phyloP scores from a whole-genome alignment of 768 basidiomycete genomes.

The Chalciporus piperatus region DNA sequence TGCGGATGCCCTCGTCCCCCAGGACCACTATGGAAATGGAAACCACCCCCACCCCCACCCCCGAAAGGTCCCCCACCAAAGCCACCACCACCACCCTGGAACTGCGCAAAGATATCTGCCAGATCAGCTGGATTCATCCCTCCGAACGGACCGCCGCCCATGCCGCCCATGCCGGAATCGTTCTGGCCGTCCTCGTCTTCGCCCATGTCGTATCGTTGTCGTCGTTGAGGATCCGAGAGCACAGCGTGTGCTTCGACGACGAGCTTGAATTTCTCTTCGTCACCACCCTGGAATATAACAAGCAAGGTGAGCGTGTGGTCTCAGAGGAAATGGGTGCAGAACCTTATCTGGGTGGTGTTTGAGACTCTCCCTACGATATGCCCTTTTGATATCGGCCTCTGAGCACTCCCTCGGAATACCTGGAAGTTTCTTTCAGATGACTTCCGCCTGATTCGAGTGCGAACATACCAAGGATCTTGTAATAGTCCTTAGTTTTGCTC shows the following conservation, averaged over 20 bases:
- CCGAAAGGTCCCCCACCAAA: conserved; percentile 25
- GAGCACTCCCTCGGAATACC: conserved; percentile 50
- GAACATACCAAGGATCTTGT: conserved; percentile 61
- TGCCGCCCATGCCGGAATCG: conserved; percentile 39
- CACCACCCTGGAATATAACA: conserved; percentile 62
- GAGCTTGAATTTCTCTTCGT: conserved; percentile 95
- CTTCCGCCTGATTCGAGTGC: neutral
- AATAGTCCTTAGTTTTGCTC: conserved; percentile 90
- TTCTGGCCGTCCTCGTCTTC: conserved; percentile 75
- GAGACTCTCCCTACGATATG: conserved; percentile 81
- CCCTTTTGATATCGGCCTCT: conserved; percentile 84
- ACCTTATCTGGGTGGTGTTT: conserved; percentile 88
- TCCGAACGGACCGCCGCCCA: conserved; percentile 39
- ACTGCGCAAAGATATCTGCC: conserved; percentile 63
- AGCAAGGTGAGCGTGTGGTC: conserved; percentile 5
- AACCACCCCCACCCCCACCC: conserved; percentile 33
- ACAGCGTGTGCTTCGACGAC: conserved; percentile 80
- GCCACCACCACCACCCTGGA: conserved; percentile 48
- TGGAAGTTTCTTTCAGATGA: conserved; percentile 13
- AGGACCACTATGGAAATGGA: conserved; percentile 24
- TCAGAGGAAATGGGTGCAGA: neutral
- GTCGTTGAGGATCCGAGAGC: conserved; percentile 70
- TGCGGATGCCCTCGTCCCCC: conserved; percentile 3
- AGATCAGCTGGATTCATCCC: conserved; percentile 49
- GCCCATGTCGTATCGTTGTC: conserved; percentile 77